Conservation (phyloP, 495 filamentous ascomycete genomes). For the Mycothermus thermophilus region DNA sequence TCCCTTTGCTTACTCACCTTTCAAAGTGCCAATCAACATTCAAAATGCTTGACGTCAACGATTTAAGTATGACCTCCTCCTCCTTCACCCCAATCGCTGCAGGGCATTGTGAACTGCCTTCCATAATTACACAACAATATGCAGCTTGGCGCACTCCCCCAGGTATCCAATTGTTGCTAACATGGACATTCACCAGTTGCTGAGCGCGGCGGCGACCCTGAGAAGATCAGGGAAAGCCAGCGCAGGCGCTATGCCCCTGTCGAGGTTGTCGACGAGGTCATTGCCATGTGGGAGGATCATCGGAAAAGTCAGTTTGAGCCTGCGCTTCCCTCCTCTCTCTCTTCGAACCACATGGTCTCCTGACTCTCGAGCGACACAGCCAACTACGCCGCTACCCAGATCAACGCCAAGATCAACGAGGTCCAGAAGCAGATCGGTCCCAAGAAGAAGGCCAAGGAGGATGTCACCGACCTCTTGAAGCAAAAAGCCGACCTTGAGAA, state of each 20-base stretch:
- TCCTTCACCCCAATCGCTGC: too few species aligned
- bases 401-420: conserved; percentile 70
- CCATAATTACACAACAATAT: too few species aligned
- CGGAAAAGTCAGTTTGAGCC: conserved; percentile 47
- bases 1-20: too few species aligned
- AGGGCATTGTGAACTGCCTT: too few species aligned
- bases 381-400: conserved; percentile 64
- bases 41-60: conserved; percentile 27
- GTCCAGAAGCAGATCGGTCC: conserved; percentile 78
- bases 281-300: conserved; percentile 76
- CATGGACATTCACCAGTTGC: conserved; percentile 45
- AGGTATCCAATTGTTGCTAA: too few species aligned
- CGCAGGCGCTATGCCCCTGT: conserved; percentile 63
- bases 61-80: conserved; percentile 19
- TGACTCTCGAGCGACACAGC: too few species aligned
- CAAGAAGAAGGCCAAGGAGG: conserved; percentile 93
- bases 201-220: conserved; percentile 78
- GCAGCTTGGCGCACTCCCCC: too few species aligned
- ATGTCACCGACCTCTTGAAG: conserved; percentile 66
- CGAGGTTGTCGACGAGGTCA: conserved; percentile 79
- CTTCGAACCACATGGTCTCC: too few species aligned
- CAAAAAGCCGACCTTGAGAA: conserved; percentile 65
- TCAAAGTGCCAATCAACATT: too few species aligned
- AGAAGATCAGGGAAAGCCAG: conserved; percentile 82
- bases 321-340: neutral